Evolutionary conservation across 148 eudicot genomes (phyloP).

Genomic region (Rhododendron mucronatum): DNA sequence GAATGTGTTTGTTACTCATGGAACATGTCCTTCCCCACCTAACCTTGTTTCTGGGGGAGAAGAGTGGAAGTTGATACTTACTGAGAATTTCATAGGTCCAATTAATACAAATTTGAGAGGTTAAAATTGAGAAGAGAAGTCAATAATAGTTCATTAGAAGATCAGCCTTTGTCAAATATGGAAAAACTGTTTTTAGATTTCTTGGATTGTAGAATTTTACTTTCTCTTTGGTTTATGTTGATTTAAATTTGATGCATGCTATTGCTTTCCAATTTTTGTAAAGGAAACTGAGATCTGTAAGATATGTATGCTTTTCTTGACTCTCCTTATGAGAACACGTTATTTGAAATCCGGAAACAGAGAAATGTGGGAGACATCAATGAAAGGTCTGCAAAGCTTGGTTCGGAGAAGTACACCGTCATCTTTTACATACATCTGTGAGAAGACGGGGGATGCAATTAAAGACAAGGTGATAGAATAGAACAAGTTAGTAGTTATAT

Average conservation of each 20-base stretch:
- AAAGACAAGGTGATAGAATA: constrained; percentile 58
- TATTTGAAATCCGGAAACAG: constrained; percentile 35
- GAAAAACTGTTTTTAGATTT: background rate
- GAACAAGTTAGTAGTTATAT: background rate
- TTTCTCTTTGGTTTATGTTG: background rate
- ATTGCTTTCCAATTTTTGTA: background rate
- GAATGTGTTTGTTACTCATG: background rate
- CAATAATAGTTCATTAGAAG: background rate
- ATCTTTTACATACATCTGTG: constrained; percentile 76
- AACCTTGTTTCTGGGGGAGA: background rate
- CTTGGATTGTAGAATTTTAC: background rate
- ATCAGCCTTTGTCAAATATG: background rate
- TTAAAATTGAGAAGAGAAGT: background rate
- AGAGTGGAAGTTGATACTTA: background rate
- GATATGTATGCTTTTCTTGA: background rate
- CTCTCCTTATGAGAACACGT: background rate
- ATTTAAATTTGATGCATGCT: background rate
- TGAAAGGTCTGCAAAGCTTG: constrained; percentile 81
- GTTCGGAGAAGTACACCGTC: constrained; percentile 81
- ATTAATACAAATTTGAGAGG: no score
- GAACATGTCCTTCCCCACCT: background rate
- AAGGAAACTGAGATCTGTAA: background rate
- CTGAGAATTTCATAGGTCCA: background rate
- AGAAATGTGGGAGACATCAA: constrained; percentile 98
- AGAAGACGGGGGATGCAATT: constrained; percentile 61